Conservation (phyloP, 1,139 yeast genomes). For the Hansenula lynferdii region DNA sequence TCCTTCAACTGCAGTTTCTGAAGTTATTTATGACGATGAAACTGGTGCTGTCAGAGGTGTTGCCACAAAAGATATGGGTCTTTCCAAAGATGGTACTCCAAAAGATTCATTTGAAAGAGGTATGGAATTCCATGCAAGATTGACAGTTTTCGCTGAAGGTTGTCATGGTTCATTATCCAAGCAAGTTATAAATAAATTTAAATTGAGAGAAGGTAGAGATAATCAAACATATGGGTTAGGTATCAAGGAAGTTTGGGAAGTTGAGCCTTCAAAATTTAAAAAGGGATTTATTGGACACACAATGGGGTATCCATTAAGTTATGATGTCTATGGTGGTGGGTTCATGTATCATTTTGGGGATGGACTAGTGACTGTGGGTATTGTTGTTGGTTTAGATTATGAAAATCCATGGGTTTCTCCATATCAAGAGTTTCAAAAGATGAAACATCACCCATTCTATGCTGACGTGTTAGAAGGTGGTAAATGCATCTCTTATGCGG, state of each 20-base stretch:
- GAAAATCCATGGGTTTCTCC: constrained; percentile 93
- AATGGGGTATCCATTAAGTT: constrained; percentile 80
- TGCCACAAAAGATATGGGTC: constrained; percentile 91
- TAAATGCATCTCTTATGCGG: constrained; percentile 88
- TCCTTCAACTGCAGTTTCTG: constrained; percentile 89
- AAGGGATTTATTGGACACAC: constrained; percentile 84
- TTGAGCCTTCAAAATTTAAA: constrained; percentile 74
- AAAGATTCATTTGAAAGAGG: constrained; percentile 86
- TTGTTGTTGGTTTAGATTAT: constrained; percentile 90
- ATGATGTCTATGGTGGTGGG: constrained; percentile 88
- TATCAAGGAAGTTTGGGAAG: constrained; percentile 96
- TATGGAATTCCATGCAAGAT: constrained; percentile 90
- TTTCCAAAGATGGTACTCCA: constrained; percentile 68
- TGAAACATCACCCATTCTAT: constrained; percentile 90
- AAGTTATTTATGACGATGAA: constrained; percentile 59
- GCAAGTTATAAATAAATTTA: constrained; percentile 62
- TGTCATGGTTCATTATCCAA: constrained; percentile 94
- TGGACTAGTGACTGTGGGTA: constrained; percentile 81
- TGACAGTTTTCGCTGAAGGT: constrained; percentile 91
- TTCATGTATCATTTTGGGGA: constrained; percentile 97
- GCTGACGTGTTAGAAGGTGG: constrained; percentile 78
- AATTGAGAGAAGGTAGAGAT: constrained; percentile 58
- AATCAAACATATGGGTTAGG: constrained; percentile 95
- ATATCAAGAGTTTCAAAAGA: constrained; percentile 88
- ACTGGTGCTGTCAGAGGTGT: constrained; percentile 74